Base-by-base conservation (phyloP, 257 asterid species). In the Buddleja alternifolia region DNA sequence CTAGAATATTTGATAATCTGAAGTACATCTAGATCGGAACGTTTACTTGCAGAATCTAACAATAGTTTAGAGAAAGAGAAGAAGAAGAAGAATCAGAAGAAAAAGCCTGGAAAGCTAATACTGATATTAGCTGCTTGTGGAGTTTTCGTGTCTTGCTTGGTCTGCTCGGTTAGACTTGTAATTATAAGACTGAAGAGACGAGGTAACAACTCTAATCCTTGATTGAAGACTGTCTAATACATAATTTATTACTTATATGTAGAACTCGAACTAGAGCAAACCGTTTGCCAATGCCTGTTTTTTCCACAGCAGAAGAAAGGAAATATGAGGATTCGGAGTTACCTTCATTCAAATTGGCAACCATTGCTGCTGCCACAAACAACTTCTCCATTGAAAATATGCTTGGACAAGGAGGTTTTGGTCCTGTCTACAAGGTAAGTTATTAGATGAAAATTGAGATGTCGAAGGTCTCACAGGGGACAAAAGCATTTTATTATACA, bases 371-470 rank as follows among this genome's bases (percentile, higher is more conserved):
- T 16, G 89, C 89, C 3, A 78, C 86, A 11, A 71, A 69, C 10
- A 69, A 74, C 66, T 84, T 84, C 66, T 75, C 83, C 11, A 15
- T 4, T 17, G 69, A 76, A 42, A 83, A 83, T 40, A 55, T 20
- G n/a, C 58, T 75, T 17, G 76, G 80, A 6, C 60, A 40, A 32
- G 80, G 80, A 15, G 76, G 89, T 8, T 83, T 78, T 21, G 86
- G 89, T 17, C 74, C 80, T 23, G 84, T 83, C 42, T 81, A 81
- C 75, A 69, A 20, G 86, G 90, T 85, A 80, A 17, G 0, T 0
- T 58, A 34, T 6, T 14, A 3, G 21, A 8, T 37, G 11, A n/a
- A n/a, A n/a, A n/a, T n/a, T n/a, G n/a, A 9, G 45, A 63, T 8
- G 45, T 45, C 14, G 7, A 47, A 10, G 47, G 6, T 44, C 34